These are phyloP conservation scores for Candida boidinii DNA, from an alignment of 805 yeast genomes.

Conservation along the genomic window DNA sequence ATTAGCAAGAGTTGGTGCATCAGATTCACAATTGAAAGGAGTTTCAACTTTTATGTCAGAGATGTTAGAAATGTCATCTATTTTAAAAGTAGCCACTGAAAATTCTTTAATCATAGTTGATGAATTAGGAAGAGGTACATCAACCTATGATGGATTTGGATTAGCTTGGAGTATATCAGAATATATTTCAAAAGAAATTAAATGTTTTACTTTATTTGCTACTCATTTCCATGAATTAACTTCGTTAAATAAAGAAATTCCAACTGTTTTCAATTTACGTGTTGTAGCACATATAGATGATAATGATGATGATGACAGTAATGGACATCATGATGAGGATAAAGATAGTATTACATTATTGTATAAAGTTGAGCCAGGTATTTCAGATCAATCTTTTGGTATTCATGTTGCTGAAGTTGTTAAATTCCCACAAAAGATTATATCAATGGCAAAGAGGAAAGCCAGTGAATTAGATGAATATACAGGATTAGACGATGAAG, in stretches of 20 bases:
- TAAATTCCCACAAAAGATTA: conserved; percentile 82
- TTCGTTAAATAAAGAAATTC: conserved; percentile 53
- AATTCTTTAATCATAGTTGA: conserved; percentile 84
- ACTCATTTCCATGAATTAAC: conserved; percentile 98
- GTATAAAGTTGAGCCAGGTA: conserved; percentile 94
- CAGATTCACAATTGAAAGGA: conserved; percentile 95
- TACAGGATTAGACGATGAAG: conserved; percentile 26
- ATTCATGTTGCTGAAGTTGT: conserved; percentile 96
- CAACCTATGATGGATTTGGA: conserved; percentile 96
- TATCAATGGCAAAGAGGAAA: conserved; percentile 92
- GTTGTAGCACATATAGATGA: conserved; percentile 80
- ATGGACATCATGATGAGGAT: conserved; percentile 25
- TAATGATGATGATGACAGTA: conserved; percentile 16
- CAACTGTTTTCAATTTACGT: conserved; percentile 72
- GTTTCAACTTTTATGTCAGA: conserved; percentile 96
- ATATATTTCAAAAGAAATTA: conserved; percentile 59
- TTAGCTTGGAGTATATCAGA: conserved; percentile 96
- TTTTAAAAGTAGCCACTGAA: conserved; percentile 67
- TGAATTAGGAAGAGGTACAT: conserved; percentile 93
- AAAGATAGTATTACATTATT: conserved; percentile 79
- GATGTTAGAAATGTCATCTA: conserved; percentile 89
- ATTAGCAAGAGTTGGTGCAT: conserved; percentile 96
- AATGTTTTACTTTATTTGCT: conserved; percentile 84
- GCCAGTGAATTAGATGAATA: conserved; percentile 77
- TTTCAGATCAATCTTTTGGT: conserved; percentile 93